These are phyloP conservation scores for Mrakia gelida DNA, from an alignment of 768 basidiomycete species.

Conservation along the genomic window DNA sequence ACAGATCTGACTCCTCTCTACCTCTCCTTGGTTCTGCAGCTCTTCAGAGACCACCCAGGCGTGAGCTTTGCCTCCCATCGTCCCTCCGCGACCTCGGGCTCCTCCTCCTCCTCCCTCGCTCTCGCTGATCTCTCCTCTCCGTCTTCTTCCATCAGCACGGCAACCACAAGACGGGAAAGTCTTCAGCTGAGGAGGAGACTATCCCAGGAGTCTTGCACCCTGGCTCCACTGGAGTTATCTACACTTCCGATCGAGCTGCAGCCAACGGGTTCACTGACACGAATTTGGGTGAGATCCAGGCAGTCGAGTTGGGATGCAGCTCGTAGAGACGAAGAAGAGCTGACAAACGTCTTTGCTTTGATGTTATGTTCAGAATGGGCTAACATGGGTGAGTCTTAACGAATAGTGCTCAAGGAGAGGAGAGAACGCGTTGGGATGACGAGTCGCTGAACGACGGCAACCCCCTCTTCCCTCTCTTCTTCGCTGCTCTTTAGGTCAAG, in stretches of 20 bases:
- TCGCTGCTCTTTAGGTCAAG: conserved; percentile 26
- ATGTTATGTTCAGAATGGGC: conserved; percentile 45
- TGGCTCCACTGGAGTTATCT: conserved; percentile 57
- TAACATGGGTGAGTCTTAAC: conserved; percentile 62
- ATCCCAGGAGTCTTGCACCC: conserved; percentile 62
- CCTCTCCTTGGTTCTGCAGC: not conserved
- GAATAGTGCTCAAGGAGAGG: conserved; percentile 49
- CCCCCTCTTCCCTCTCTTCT: not conserved
- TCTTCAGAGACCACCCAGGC: conserved; percentile 1
- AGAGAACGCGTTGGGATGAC: conserved; percentile 55
- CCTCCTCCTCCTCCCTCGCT: not conserved
- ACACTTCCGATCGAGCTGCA: conserved; percentile 70
- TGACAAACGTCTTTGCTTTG: not conserved
- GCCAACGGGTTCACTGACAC: not conserved
- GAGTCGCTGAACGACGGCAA: too few relatives aligned
- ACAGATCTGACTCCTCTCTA: not conserved
- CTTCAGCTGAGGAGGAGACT: conserved; percentile 67
- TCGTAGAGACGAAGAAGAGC: too few relatives aligned
- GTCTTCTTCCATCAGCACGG: conserved; percentile 2
- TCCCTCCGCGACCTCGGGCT: not conserved
- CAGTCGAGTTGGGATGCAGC: not conserved
- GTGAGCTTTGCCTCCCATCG: not conserved
- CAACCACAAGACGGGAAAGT: conserved; percentile 5
- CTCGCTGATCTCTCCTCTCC: not conserved
- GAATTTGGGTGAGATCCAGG: not conserved